phyloP scores from a whole-genome alignment of 805 yeast species.

The Candida glaebosa region DNA sequence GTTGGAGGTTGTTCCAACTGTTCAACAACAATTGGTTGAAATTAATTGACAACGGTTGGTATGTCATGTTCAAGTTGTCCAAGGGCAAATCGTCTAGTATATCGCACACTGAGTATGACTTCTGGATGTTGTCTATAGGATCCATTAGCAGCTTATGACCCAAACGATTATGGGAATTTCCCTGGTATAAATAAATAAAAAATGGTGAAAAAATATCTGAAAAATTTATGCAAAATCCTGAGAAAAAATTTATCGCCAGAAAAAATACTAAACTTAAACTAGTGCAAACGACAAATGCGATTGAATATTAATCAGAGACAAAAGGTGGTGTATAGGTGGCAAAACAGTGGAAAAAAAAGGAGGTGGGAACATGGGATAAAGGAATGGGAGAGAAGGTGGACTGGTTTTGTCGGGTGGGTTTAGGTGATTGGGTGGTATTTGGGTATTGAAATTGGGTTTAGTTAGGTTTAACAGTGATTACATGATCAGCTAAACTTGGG shows the following conservation, averaged over 20 bases:
- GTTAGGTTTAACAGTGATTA: too few relatives aligned
- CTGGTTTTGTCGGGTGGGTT: too few relatives aligned
- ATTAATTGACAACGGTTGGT: constrained; percentile 2
- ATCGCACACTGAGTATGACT: neutral
- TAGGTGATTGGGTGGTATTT: too few relatives aligned
- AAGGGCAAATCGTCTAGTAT: neutral
- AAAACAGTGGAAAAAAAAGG: too few relatives aligned
- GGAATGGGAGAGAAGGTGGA: too few relatives aligned
- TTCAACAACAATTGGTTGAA: constrained; percentile 19
- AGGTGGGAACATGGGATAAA: too few relatives aligned
- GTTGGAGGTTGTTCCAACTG: constrained; percentile 31
- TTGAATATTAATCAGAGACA: too few relatives aligned
- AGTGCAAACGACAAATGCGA: too few relatives aligned
- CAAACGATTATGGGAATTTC: neutral
- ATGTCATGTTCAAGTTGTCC: neutral
- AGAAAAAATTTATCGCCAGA: neutral
- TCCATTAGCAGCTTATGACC: neutral
- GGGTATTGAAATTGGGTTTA: too few relatives aligned
- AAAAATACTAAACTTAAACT: neutral
- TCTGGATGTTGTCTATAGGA: neutral
- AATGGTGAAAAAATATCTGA: neutral
- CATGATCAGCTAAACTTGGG: too few relatives aligned
- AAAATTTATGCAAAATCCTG: neutral
- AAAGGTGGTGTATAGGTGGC: too few relatives aligned
- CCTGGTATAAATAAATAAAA: neutral